Evolutionary conservation across 306 rosid genomes (phyloP).

Genomic region (Quercus rubra): DNA sequence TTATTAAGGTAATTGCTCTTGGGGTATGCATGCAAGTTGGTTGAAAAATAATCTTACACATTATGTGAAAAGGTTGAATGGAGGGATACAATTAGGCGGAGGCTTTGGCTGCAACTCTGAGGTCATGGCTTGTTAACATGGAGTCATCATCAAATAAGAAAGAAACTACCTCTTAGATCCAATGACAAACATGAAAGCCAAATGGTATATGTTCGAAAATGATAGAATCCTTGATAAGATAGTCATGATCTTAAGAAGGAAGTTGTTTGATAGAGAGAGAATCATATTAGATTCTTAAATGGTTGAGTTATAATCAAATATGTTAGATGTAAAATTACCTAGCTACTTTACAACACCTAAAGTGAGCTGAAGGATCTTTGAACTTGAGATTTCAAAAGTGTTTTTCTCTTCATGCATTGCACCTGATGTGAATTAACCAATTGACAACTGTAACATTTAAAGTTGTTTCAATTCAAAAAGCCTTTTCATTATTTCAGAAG

Average conservation of each 20-base stretch:
- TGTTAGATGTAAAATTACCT: neutral
- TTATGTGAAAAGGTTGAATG: conserved; percentile 34
- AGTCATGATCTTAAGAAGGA: neutral
- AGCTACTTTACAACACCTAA: neutral
- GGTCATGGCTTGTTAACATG: too few species aligned
- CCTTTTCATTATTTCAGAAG: too few species aligned
- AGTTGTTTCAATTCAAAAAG: neutral
- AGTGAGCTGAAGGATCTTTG: neutral
- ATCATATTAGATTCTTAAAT: neutral
- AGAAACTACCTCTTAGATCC: too few species aligned
- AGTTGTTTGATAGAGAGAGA: conserved; percentile 26
- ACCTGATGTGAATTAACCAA: neutral
- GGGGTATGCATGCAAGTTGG: conserved; percentile 48
- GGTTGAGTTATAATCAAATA: conserved; percentile 1
- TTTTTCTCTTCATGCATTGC: neutral
- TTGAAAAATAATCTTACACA: conserved; percentile 17
- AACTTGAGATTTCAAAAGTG: neutral
- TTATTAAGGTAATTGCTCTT: conserved; percentile 60
- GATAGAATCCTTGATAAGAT: too few species aligned
- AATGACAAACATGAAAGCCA: too few species aligned
- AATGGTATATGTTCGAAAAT: too few species aligned
- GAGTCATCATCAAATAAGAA: too few species aligned
- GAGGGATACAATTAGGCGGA: conserved; percentile 60
- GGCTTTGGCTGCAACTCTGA: conserved; percentile 57
- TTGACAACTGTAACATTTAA: too few species aligned